These are phyloP conservation scores for Exobasidium cylindrosporum DNA, from an alignment of 1,284 basidiomycete species.

Conservation along the genomic window DNA sequence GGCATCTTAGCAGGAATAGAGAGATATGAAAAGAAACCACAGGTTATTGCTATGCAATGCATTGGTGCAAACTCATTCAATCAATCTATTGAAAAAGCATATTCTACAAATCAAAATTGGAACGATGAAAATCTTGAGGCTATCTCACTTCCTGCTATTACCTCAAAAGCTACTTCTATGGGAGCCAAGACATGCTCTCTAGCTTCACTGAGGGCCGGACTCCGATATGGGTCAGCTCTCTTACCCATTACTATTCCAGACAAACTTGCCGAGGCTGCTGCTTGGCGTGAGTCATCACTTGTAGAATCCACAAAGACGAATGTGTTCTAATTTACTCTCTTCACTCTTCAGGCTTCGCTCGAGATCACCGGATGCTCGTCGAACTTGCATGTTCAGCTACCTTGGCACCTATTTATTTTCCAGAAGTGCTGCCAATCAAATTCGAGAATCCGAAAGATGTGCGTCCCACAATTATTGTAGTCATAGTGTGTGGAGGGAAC, in stretches of 20 bases:
- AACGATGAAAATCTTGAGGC: constrained; percentile 2
- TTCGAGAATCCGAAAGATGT: constrained; percentile 14
- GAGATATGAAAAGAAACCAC: background rate
- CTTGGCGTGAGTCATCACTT: constrained; percentile 18
- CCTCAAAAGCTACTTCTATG: constrained; percentile 45
- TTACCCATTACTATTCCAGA: constrained; percentile 35
- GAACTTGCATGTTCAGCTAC: constrained; percentile 44
- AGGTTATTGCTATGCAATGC: constrained; percentile 33
- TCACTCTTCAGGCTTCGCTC: background rate
- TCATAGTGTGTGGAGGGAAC: constrained; percentile 49
- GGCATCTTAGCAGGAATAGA: constrained; percentile 22
- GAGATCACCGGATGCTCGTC: constrained; percentile 36
- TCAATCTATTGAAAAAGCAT: constrained; percentile 21
- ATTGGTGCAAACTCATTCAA: constrained; percentile 37
- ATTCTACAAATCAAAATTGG: background rate
- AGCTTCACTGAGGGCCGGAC: background rate
- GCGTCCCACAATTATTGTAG: constrained; percentile 22
- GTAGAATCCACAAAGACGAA: background rate
- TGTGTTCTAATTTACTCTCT: constrained; percentile 12
- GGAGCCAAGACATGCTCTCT: constrained; percentile 35
- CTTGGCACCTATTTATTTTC: constrained; percentile 33
- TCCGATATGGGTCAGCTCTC: constrained; percentile 14
- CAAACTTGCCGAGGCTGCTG: constrained; percentile 26
- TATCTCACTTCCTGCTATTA: constrained; percentile 27
- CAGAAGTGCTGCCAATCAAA: constrained; percentile 22